These are phyloP conservation scores for Albatrellus ellisii DNA, from an alignment of 768 basidiomycete genomes.

Conservation along the genomic window DNA sequence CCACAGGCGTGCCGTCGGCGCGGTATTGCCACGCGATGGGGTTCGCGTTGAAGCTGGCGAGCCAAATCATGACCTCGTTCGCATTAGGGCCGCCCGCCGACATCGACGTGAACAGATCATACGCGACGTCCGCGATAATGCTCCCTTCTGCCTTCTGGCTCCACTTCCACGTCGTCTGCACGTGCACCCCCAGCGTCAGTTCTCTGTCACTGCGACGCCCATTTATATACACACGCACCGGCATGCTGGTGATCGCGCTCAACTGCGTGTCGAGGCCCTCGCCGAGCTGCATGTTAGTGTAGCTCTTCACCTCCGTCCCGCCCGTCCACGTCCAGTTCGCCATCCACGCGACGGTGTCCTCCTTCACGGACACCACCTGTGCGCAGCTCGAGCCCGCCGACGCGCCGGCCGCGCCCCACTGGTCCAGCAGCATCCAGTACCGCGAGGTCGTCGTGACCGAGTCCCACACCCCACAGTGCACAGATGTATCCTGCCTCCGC, in stretches of 20 bases:
- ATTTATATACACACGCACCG: slow-evolving; percentile 26
- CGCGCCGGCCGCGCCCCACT: slow-evolving; percentile 28
- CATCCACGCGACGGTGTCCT: slow-evolving; percentile 33
- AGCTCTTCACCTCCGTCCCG: slow-evolving; percentile 44
- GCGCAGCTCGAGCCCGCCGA: slow-evolving; percentile 40
- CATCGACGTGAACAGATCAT: slow-evolving; percentile 49
- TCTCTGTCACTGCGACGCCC: neutral
- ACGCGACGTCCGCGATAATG: slow-evolving; percentile 44
- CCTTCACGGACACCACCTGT: slow-evolving; percentile 28
- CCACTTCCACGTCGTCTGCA: slow-evolving; percentile 45
- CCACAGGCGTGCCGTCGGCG: slow-evolving; percentile 30
- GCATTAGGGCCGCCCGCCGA: slow-evolving; percentile 31
- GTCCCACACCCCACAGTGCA: slow-evolving; percentile 38
- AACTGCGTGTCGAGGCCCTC: slow-evolving; percentile 38
- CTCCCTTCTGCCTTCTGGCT: slow-evolving; percentile 27
- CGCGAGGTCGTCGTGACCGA: slow-evolving; percentile 20
- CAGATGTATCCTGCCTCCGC: slow-evolving; percentile 15
- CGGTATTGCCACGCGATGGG: slow-evolving; percentile 42
- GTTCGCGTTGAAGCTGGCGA: slow-evolving; percentile 40
- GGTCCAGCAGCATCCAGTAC: slow-evolving; percentile 40
- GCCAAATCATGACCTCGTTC: slow-evolving; percentile 53
- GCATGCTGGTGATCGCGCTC: slow-evolving; percentile 39
- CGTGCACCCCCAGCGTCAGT: neutral
- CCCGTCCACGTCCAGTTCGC: slow-evolving; percentile 43
- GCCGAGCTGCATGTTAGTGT: slow-evolving; percentile 42